A percentile compares a stretch with the other conserved stretches of the same genome.
Evolutionary conservation across 2,329 filamentous ascomycete genomes (phyloP).

Genomic region (Alternaria metachromatica): DNA sequence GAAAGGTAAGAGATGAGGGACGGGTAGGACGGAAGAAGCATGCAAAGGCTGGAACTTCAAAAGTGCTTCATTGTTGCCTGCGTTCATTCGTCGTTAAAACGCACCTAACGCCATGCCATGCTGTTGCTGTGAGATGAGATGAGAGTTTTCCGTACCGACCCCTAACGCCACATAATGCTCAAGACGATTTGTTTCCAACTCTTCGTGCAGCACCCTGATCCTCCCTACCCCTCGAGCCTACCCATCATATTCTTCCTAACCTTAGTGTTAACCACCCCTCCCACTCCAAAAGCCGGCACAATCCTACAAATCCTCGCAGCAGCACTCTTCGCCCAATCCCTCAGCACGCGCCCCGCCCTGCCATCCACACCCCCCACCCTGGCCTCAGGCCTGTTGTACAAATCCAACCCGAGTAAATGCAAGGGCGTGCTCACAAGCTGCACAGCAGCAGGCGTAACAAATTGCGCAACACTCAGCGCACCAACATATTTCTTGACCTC

Average conservation of each 20-base stretch:
- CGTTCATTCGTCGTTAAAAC: not conserved
- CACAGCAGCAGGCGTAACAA: conserved; percentile 77
- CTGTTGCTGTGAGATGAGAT: not conserved
- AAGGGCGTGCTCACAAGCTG: conserved; percentile 83
- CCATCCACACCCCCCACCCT: conserved; percentile 61
- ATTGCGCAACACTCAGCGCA: conserved; percentile 69
- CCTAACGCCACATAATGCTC: not conserved
- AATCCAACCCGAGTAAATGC: conserved; percentile 82
- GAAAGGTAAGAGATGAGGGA: not conserved
- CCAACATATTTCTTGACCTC: conserved; percentile 61
- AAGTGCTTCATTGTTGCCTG: not conserved
- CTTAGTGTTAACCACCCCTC: conserved; percentile 82
- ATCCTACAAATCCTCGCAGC: conserved; percentile 82
- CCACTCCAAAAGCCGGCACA: conserved; percentile 86
- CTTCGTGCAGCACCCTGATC: not conserved
- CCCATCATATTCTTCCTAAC: conserved; percentile 72
- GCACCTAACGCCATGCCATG: not conserved
- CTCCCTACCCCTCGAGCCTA: conserved; percentile 26
- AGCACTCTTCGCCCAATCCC: conserved; percentile 78
- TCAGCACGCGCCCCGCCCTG: conserved; percentile 70
- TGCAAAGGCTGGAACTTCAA: not conserved
- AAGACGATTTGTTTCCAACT: not conserved
- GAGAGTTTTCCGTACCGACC: not conserved
- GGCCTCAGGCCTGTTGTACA: conserved; percentile 74
- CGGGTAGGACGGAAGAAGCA: not conserved